A percentile compares a stretch with the other conserved stretches of the same genome.
These are phyloP conservation scores for Diaporthe caulivora DNA, from an alignment of 2,329 filamentous ascomycete genomes.

Conservation along the genomic window DNA sequence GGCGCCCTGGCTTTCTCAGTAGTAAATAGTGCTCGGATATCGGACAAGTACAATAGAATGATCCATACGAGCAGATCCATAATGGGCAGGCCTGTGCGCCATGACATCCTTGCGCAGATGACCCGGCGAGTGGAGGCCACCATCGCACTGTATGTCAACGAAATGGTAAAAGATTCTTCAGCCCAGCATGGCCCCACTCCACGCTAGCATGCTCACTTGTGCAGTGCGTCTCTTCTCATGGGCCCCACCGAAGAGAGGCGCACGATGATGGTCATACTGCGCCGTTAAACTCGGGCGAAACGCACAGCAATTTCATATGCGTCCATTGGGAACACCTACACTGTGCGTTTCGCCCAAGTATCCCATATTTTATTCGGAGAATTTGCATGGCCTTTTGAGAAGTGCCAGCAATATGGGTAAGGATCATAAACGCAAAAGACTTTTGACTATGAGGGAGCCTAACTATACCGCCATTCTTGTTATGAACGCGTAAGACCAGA, in stretches of 20 bases:
- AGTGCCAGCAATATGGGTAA: background rate
- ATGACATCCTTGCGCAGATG: slow-evolving; percentile 25
- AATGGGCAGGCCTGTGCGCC: background rate
- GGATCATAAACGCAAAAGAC: background rate
- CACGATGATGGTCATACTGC: background rate
- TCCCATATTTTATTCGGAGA: too few relatives aligned
- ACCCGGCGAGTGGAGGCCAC: background rate
- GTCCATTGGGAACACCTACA: too few relatives aligned
- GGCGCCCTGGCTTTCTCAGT: background rate
- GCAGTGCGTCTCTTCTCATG: background rate
- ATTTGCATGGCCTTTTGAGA: background rate
- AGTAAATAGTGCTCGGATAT: background rate
- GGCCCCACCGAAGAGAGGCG: background rate
- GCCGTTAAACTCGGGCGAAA: background rate
- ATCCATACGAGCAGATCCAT: background rate
- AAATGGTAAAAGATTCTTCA: background rate
- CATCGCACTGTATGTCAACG: background rate
- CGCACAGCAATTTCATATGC: background rate
- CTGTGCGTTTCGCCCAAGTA: too few relatives aligned
- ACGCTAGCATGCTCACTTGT: background rate
- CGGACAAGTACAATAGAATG: background rate
- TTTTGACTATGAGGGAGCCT: background rate
- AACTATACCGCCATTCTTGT: background rate
- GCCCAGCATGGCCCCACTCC: background rate
- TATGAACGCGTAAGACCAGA: too few relatives aligned